Conservation (phyloP, 2,329 filamentous ascomycete genomes). For the Sporothrix humicola region DNA sequence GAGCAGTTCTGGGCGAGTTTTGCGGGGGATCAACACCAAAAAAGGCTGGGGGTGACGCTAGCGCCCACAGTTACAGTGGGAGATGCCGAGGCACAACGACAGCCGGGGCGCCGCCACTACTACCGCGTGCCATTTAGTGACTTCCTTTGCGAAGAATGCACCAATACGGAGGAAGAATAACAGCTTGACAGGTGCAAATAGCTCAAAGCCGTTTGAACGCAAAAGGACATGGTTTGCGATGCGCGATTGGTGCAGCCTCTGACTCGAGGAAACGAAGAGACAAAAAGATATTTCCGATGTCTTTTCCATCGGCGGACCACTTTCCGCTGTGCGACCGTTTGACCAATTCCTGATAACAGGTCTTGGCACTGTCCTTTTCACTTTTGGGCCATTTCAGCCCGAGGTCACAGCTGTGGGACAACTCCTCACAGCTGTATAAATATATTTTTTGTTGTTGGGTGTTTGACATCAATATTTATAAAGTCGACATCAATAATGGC, state of each 20-base stretch:
- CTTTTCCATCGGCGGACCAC: too few relatives aligned
- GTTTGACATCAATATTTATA: too few relatives aligned
- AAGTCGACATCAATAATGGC: too few relatives aligned
- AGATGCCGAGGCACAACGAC: slow-evolving; percentile 28
- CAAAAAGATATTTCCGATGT: too few relatives aligned
- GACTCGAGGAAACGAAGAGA: too few relatives aligned
- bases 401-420: slow-evolving; percentile 19
- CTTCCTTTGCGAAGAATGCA: too few relatives aligned
- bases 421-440: background rate
- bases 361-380: background rate
- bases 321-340: background rate
- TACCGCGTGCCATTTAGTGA: too few relatives aligned
- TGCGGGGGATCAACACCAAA: slow-evolving; percentile 18
- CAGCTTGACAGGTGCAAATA: too few relatives aligned
- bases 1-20: background rate
- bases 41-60: slow-evolving; percentile 5
- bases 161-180: too few relatives aligned
- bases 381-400: background rate
- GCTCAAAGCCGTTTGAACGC: too few relatives aligned
- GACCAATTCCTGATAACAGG: background rate
- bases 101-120: background rate
- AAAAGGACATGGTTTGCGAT: slow-evolving; percentile 1
- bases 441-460: background rate
- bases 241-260: background rate
- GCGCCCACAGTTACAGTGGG: background rate